A percentile compares a stretch with the other conserved stretches of the same genome.
These are phyloP conservation scores for Cercospora sesami DNA, from an alignment of 2,329 filamentous ascomycete species.

Conservation along the genomic window DNA sequence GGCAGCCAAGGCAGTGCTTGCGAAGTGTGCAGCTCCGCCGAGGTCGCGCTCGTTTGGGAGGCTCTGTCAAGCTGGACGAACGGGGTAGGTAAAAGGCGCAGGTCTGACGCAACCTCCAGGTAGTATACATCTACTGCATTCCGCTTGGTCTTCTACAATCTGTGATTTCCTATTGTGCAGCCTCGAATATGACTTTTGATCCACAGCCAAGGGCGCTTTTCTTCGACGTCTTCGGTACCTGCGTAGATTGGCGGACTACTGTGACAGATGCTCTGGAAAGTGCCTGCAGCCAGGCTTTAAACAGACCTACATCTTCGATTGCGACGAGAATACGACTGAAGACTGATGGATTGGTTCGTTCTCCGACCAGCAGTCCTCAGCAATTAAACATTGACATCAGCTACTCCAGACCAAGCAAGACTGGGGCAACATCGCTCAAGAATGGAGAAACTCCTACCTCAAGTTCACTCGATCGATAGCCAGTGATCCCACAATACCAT, in stretches of 20 bases:
- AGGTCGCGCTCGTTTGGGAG: conserved; percentile 10
- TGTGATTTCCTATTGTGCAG: background rate
- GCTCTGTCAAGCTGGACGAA: conserved; percentile 1
- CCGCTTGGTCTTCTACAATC: background rate
- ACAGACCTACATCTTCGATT: conserved; percentile 48
- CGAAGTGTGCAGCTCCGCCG: conserved; percentile 1
- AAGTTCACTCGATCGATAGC: conserved; percentile 57
- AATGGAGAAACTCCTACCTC: conserved; percentile 63
- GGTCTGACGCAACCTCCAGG: background rate
- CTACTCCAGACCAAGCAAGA: conserved; percentile 48
- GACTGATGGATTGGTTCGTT: conserved; percentile 47
- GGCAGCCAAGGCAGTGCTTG: background rate
- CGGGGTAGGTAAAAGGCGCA: conserved; percentile 7
- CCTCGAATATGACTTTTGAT: conserved; percentile 7
- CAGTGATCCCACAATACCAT: conserved; percentile 45
- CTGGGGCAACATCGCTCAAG: conserved; percentile 51
- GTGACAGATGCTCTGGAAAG: conserved; percentile 61
- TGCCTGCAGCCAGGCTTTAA: conserved; percentile 52
- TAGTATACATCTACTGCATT: background rate
- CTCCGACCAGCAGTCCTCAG: background rate
- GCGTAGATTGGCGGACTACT: conserved; percentile 73
- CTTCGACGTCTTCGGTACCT: conserved; percentile 78
- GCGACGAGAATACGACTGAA: conserved; percentile 50
- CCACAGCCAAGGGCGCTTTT: conserved; percentile 58
- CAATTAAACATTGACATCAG: background rate